Evolutionary conservation across 345 rosid species (phyloP).

Genomic region (Camelina neglecta): DNA sequence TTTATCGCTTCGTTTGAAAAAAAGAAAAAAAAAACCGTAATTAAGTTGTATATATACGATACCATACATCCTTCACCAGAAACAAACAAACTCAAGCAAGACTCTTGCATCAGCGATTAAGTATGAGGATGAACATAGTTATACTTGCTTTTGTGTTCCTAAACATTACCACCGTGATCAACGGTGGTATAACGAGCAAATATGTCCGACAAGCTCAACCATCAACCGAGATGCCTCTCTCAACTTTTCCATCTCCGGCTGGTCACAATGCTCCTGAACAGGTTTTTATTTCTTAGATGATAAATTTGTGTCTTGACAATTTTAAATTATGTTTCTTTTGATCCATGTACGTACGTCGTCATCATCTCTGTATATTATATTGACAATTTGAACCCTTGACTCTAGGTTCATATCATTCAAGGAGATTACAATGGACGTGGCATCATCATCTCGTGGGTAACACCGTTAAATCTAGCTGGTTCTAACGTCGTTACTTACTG

Average conservation of each 20-base stretch:
- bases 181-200: constrained; percentile 33
- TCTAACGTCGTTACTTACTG: constrained; percentile 46
- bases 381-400: not conserved
- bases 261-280: constrained; percentile 40
- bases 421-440: constrained; percentile 54
- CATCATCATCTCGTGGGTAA: constrained; percentile 56
- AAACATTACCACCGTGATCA: not conserved
- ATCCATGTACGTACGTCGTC: too few relatives aligned
- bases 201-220: constrained; percentile 37
- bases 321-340: too few relatives aligned
- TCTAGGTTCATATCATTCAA: constrained; percentile 57
- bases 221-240: constrained; percentile 33
- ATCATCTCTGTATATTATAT: too few relatives aligned
- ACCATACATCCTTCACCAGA: not conserved
- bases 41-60: not conserved
- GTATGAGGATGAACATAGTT: constrained; percentile 22
- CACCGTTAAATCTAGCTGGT: constrained; percentile 40
- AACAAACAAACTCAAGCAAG: not conserved
- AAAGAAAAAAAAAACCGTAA: not conserved
- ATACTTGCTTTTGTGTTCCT: not conserved
- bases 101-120: not conserved
- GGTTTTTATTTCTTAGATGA: constrained; percentile 14
- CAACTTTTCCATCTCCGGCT: constrained; percentile 32
- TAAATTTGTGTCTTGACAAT: not conserved
- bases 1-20: not conserved